phyloP scores from a whole-genome alignment of 2,329 filamentous ascomycete species.

The Trichoderma afroharzianum region DNA sequence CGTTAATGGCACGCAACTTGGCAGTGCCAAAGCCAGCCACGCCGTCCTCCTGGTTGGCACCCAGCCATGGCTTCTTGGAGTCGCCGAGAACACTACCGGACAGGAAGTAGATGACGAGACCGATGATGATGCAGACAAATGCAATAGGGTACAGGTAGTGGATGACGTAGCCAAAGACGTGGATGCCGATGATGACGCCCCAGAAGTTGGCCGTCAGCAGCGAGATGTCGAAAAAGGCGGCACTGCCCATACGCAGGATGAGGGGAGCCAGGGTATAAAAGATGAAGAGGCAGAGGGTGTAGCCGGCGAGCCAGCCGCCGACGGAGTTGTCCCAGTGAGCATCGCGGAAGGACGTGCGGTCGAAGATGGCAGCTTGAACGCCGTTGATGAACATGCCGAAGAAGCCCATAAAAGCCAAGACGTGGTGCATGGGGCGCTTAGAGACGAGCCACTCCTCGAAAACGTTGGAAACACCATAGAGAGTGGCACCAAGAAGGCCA shows the following conservation, averaged over 20 bases:
- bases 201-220: constrained; percentile 94
- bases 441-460: constrained; percentile 93
- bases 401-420: constrained; percentile 84
- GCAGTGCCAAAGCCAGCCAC: constrained; percentile 80
- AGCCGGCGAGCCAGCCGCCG: constrained; percentile 82
- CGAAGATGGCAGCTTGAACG: constrained; percentile 86
- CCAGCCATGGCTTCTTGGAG: constrained; percentile 92
- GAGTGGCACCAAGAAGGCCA: constrained; percentile 79
- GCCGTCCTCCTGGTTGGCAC: constrained; percentile 77
- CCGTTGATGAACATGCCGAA: constrained; percentile 91
- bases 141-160: constrained; percentile 94
- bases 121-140: constrained; percentile 86
- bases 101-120: constrained; percentile 83
- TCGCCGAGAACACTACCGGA: constrained; percentile 80
- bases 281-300: constrained; percentile 74
- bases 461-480: constrained; percentile 88
- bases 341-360: constrained; percentile 65
- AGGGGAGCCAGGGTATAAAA: constrained; percentile 89
- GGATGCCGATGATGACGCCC: constrained; percentile 88
- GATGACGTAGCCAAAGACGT: constrained; percentile 75
- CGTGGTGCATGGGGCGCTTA: constrained; percentile 84
- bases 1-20: constrained; percentile 67
- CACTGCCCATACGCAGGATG: constrained; percentile 82
- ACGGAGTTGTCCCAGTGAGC: constrained; percentile 65
- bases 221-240: constrained; percentile 95